These are phyloP conservation scores for Aspergillus unguis DNA, from an alignment of 2,329 filamentous ascomycete genomes.

Conservation along the genomic window DNA sequence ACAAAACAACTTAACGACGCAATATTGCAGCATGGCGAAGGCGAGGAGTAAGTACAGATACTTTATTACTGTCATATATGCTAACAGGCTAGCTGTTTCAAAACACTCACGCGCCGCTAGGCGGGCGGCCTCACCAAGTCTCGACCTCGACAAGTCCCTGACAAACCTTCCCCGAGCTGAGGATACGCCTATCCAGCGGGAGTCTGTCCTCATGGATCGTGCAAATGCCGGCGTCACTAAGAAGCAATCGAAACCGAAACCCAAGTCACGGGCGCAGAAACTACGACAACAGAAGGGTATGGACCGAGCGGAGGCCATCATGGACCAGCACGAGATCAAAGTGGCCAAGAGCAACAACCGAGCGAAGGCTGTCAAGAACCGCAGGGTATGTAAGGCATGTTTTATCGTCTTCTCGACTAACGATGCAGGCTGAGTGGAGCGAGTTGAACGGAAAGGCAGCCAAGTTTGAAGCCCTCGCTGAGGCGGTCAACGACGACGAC, in stretches of 20 bases:
- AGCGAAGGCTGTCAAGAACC: conserved; percentile 48
- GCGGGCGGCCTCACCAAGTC: conserved; percentile 54
- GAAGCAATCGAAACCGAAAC: conserved; percentile 48
- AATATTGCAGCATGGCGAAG: conserved; percentile 36
- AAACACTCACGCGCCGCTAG: conserved; percentile 58
- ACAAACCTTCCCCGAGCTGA: conserved; percentile 42
- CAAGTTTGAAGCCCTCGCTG: conserved; percentile 35
- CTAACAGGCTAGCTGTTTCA: conserved; percentile 45
- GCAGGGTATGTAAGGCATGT: conserved; percentile 35
- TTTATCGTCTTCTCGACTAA: conserved; percentile 14
- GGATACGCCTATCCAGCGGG: conserved; percentile 37
- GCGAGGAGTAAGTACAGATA: conserved; percentile 29
- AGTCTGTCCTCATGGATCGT: conserved; percentile 50
- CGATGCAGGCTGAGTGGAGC: conserved; percentile 39
- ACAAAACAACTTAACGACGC: conserved; percentile 3
- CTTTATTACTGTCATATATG: not conserved
- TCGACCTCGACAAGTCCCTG: conserved; percentile 52
- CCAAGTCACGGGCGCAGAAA: conserved; percentile 52
- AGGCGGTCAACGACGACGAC: conserved; percentile 43
- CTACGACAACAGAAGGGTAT: conserved; percentile 53
- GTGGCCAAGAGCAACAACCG: conserved; percentile 51
- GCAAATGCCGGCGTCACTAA: conserved; percentile 52
- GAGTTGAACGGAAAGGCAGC: conserved; percentile 38
- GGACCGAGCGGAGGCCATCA: conserved; percentile 53
- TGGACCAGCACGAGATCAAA: conserved; percentile 56